Evolutionary conservation across 2,329 filamentous ascomycete species (phyloP).

Genomic region (Neoscytalidium dimidiatum): DNA sequence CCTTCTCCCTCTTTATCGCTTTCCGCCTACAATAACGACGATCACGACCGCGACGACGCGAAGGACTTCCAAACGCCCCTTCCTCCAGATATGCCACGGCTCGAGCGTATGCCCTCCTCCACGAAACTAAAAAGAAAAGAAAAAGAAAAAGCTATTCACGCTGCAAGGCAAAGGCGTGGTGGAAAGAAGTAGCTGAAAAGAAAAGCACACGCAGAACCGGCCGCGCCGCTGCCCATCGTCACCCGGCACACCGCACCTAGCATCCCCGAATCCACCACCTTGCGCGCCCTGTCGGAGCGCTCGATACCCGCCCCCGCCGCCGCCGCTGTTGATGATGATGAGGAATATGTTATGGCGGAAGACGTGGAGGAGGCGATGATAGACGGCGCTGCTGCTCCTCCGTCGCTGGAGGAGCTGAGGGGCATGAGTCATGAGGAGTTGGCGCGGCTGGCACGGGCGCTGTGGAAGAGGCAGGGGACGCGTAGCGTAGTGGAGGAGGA

Average conservation of each 20-base stretch:
- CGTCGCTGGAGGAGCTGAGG: neutral
- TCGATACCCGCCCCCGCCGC: neutral
- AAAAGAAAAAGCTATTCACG: too few relatives aligned
- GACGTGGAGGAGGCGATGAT: neutral
- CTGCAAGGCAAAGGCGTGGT: too few relatives aligned
- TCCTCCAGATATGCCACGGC: too few relatives aligned
- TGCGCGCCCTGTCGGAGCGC: neutral
- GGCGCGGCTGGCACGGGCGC: neutral
- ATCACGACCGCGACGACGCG: too few relatives aligned
- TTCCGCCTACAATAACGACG: too few relatives aligned
- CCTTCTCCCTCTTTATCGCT: too few relatives aligned
- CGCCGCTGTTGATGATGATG: neutral
- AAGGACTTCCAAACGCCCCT: too few relatives aligned
- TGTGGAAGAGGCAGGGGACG: neutral
- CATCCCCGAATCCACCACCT: slow-evolving; percentile 3
- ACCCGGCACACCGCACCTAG: neutral
- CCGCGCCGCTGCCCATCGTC: neutral
- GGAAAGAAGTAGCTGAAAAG: too few relatives aligned
- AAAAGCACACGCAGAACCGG: neutral
- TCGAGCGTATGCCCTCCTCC: too few relatives aligned
- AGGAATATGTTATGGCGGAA: neutral
- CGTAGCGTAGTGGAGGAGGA: neutral
- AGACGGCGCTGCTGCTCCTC: neutral
- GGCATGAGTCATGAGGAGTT: neutral
- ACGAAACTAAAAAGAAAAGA: too few relatives aligned